Evolutionary conservation across 805 yeast species (phyloP), one percentile per base, ranked within the genome.

Genomic region (Ogataea glucozyma): DNA sequence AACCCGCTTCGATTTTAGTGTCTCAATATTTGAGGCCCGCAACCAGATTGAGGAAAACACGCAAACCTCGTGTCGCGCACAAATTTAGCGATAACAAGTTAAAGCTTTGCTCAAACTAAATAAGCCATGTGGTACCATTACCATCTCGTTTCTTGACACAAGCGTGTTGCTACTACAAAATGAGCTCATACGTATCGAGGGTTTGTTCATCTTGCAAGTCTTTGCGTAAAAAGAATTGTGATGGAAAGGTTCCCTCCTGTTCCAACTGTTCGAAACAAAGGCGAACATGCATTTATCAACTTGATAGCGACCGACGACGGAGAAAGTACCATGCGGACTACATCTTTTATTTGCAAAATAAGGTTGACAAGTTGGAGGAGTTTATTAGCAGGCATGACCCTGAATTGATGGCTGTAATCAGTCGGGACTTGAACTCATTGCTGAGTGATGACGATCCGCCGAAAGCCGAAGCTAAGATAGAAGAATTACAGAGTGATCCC

Each of bases 251-350:
- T 1, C 62, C 63, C 1, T 37, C 44, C 3, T 58, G 63, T 31
- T 40, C 49, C 4, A 53, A 46, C 23, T 60, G 64, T 39, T 22
- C 47, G 13, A 43, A 44, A 17, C 29, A 38, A 17, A 48, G 49
- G 9, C 44, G 51, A 19, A 48, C 43, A 5, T 55, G 62, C 31
- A 34, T 51, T 3, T 56, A 59, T 41, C 52, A 46, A 16, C 46
- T 52, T 1, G 57, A 49, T 8, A 45, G 40, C 27, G 69, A 64
- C 38, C 44, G 65, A 36, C 46, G 69, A 42, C 44, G 67, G 27
- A 36, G 69, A 14, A 64, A 64, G 38, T 64, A 62, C 41, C 62
- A 62, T 41, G 58, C 66, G 1, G 65, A 61, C 39, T 64, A 64
- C 31, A 56, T 62, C 3, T 57, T 53, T 20, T 54, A 57, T 22